Base-by-base conservation (phyloP, 2,329 filamentous ascomycete species). In the Metarhizium anisopliae region DNA sequence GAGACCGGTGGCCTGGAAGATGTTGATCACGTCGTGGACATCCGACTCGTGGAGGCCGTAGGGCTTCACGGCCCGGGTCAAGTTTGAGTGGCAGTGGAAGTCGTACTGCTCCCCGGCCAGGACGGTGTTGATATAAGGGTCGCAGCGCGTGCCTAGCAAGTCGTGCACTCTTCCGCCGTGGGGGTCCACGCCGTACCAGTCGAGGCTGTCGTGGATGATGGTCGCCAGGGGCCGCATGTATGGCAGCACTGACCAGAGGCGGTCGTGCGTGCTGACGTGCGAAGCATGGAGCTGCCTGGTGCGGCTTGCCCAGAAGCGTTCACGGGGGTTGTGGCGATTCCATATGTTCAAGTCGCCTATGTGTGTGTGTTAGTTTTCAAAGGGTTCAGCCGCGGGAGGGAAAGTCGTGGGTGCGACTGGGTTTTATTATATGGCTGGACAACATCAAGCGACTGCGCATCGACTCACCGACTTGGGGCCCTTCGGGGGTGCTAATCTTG, bases 1-100 rank as follows among this genome's bases (percentile, higher is more conserved):
- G 50, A 94, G 67, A 0, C 89, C 89, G 0, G 90, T 94, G 6
- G 92, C 88, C 68, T 95, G 90, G 66, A 95, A 94, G 3, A 95
- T 76, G 64, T 95, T 95, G 54, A 95, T 77, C 0, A 95, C 89
- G 67, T 95, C 89, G 64, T 95, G 90, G 1, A 94, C 83, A 65
- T 94, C 89, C 35, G 76, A 74, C 70, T 94, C 90, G 5, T 75
- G 78, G 47, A 94, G 68, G 0, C 88, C 87, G 58, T 77, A 84
- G 0, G 85, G 84, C 1, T 85, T 59, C 2, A 94, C 81, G 0
- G 90, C 87, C 4, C 90, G 81, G 1, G 82, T 83, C 11, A 95
- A 78, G 67, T 95, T 95, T 2, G 86, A 90, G 65, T 93, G 89
- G 68, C 90, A 95, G 67, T 94, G 89, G 68, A 82, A 93, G 68